Conservation (phyloP, 768 basidiomycete species). For the Galerina marginata region DNA sequence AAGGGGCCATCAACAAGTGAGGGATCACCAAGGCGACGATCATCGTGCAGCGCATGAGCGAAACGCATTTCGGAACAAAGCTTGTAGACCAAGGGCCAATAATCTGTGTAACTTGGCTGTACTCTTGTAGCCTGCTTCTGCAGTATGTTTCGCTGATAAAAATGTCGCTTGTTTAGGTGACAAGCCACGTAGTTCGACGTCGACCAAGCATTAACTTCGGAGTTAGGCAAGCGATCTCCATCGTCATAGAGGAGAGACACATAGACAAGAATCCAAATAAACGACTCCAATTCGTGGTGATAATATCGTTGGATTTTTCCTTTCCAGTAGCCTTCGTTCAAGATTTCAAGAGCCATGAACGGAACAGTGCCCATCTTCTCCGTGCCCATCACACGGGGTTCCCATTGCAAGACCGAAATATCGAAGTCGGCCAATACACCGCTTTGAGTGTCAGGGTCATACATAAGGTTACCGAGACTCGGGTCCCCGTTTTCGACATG, state of each 20-base stretch:
- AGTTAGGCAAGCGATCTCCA: not conserved
- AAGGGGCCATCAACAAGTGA: too few species aligned
- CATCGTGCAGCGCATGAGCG: too few species aligned
- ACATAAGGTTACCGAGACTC: constrained; percentile 37
- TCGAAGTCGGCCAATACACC: constrained; percentile 38
- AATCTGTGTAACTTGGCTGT: not conserved
- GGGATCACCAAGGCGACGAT: too few species aligned
- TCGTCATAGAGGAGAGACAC: constrained; percentile 13
- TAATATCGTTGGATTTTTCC: constrained; percentile 27
- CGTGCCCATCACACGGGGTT: constrained; percentile 2
- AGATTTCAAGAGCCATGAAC: constrained; percentile 39
- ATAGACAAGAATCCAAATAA: constrained; percentile 33
- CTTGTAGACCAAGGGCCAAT: not conserved
- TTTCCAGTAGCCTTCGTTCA: constrained; percentile 16
- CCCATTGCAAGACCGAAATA: constrained; percentile 19
- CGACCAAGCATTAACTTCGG: not conserved
- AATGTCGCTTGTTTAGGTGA: not conserved
- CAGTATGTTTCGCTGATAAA: not conserved
- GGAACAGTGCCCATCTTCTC: constrained; percentile 23
- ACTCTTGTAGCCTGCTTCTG: not conserved
- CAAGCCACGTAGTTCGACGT: not conserved
- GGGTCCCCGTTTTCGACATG: constrained; percentile 35
- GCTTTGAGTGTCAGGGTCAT: constrained; percentile 12
- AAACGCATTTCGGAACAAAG: not conserved
- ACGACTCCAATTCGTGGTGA: constrained; percentile 39